Evolutionary conservation across 495 filamentous ascomycete genomes (phyloP).

Genomic region (Trichoderma orchidacearum): DNA sequence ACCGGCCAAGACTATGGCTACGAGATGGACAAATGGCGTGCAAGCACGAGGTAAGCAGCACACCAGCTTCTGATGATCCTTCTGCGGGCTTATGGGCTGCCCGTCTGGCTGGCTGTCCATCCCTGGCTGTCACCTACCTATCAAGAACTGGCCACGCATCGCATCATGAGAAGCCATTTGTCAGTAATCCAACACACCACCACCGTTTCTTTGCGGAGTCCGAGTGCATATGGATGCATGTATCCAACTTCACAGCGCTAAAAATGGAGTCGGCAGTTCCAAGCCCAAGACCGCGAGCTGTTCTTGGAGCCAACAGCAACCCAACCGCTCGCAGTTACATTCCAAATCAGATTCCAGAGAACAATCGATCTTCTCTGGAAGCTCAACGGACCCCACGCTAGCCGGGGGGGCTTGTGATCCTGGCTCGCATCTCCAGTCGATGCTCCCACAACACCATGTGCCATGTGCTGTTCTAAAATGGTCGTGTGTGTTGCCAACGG

Average conservation of each 20-base stretch:
- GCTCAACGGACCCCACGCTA: not conserved
- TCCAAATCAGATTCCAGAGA: not conserved
- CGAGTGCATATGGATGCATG: too few species aligned
- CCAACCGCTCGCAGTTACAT: not conserved
- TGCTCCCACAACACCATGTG: not conserved
- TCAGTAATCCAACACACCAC: not conserved
- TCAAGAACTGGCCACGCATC: not conserved
- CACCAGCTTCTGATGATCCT: not conserved
- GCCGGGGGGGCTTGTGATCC: not conserved
- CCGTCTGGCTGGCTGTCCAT: not conserved
- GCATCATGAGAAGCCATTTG: not conserved
- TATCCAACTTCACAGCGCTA: too few species aligned
- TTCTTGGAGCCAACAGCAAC: not conserved
- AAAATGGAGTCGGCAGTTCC: not conserved
- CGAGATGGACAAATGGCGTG: not conserved
- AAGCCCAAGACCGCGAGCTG: not conserved
- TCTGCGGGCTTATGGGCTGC: not conserved
- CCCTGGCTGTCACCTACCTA: not conserved
- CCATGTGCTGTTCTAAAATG: not conserved
- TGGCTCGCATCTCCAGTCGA: not conserved
- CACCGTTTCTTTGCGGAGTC: too few species aligned
- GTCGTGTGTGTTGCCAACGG: too few species aligned
- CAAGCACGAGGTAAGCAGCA: not conserved
- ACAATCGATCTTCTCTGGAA: not conserved
- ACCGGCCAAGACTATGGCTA: not conserved